Base-by-base conservation (phyloP, 2,329 filamentous ascomycete genomes). In the Calycina marina region DNA sequence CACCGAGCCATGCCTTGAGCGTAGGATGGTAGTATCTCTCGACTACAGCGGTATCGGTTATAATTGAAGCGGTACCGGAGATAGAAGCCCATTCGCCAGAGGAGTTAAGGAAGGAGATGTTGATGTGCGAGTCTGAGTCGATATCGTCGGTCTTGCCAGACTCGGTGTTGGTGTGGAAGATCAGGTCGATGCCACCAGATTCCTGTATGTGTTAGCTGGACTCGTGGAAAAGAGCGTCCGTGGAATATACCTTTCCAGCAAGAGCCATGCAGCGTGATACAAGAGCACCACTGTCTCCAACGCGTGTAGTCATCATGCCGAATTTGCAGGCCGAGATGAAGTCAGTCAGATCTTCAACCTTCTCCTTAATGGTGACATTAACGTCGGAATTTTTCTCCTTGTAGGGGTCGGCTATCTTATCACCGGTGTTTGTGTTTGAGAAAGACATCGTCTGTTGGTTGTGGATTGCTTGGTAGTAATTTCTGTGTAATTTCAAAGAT, bases 151-250 rank as follows among this genome's bases (percentile, higher is more conserved):
- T 85, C 66, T 93, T 93, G 59, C 82, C 74, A 6, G 81, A 85
- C 54, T 88, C 80, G 40, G 82, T 85, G 63, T 93, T 93, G 51
- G 84, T 85, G 63, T 90, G 78, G 68, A 93, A 93, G 55, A 93
- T 69, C 35, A 90, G 69, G 53, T 92, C 84, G 36, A 85, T 66
- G 48, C 80, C 79, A 42, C 76, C 77, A 40, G 67, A 64, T 58
- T 92, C 83, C 80, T 88, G 11, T 12, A 22, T 27, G 34, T 5
- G 18, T 46, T 10, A 41, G 12, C 31, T 9, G 14, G 35, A 9
- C 28, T 6, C 2, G 5, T n/a, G 5, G 12, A 13, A 26, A 25
- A 24, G 13, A 25, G 22, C 2, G 25, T 14, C 5, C 12, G 26
- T 15, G 12, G 14, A 4, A 9, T 0, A 18, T 61, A 85, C 82